Conservation (phyloP, 1,284 basidiomycete genomes). For the Cystobasidium sp. region DNA sequence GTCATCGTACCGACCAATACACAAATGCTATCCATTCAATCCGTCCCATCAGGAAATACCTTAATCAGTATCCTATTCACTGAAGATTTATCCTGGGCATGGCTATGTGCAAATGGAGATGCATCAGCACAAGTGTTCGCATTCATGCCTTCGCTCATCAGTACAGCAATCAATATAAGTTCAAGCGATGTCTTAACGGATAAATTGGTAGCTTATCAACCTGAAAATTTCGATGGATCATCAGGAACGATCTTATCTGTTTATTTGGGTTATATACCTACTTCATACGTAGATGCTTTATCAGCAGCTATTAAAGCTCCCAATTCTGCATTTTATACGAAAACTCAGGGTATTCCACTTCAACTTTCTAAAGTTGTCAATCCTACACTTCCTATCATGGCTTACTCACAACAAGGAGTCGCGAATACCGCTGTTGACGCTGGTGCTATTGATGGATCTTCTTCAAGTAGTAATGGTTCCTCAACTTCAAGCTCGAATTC, state of each 20-base stretch:
- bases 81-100: slow-evolving; percentile 36
- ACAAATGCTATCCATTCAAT: slow-evolving; percentile 4
- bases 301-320: slow-evolving; percentile 40
- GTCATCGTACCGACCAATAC: slow-evolving; percentile 41
- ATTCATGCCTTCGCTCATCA: slow-evolving; percentile 44
- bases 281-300: slow-evolving; percentile 32
- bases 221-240: slow-evolving; percentile 20
- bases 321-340: slow-evolving; percentile 41
- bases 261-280: slow-evolving; percentile 41
- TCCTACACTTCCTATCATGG: slow-evolving; percentile 41
- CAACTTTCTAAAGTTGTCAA: slow-evolving; percentile 41
- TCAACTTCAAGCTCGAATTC: not conserved
- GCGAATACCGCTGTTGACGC: slow-evolving; percentile 14
- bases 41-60: slow-evolving; percentile 37
- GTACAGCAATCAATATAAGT: slow-evolving; percentile 30
- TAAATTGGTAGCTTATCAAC: slow-evolving; percentile 43
- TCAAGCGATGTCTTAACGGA: slow-evolving; percentile 29
- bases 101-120: slow-evolving; percentile 33
- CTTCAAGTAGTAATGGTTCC: not conserved
- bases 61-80: slow-evolving; percentile 42
- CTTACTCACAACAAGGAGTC: slow-evolving; percentile 34
- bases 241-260: slow-evolving; percentile 34
- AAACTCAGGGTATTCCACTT: slow-evolving; percentile 22
- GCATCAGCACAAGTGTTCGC: slow-evolving; percentile 44
- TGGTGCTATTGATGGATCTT: not conserved